Conservation (phyloP, 73 alveolate species). For the Blepharisma japonicum region DNA sequence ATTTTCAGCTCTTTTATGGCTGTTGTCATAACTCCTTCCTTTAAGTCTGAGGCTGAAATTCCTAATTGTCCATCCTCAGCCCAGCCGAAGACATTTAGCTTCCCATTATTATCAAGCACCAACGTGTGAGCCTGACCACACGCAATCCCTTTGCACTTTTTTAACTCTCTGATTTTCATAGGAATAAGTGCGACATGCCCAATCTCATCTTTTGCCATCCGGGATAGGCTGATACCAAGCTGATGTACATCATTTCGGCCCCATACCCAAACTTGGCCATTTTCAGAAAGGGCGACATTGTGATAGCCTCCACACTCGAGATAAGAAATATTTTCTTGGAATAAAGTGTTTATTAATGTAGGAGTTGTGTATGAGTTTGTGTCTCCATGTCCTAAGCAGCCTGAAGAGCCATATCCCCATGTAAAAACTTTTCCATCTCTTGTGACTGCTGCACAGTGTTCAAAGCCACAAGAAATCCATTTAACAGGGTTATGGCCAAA, state of each 20-base stretch:
- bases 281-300: slow-evolving; percentile 38
- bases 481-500: background rate
- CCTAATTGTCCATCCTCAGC: slow-evolving; percentile 62
- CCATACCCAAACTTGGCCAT: slow-evolving; percentile 46
- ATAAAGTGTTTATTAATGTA: slow-evolving; percentile 6
- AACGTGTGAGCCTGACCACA: slow-evolving; percentile 70
- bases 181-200: slow-evolving; percentile 43
- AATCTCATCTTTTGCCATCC: slow-evolving; percentile 36
- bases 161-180: slow-evolving; percentile 26
- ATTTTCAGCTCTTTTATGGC: background rate
- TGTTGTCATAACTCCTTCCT: slow-evolving; percentile 1
- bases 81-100: slow-evolving; percentile 59
- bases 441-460: slow-evolving; percentile 51
- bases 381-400: slow-evolving; percentile 66
- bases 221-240: slow-evolving; percentile 40
- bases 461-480: slow-evolving; percentile 58
- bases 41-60: background rate
- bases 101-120: slow-evolving; percentile 41
- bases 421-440: slow-evolving; percentile 49
- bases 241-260: slow-evolving; percentile 70
- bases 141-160: slow-evolving; percentile 36
- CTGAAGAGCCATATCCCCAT: slow-evolving; percentile 84
- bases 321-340: background rate
- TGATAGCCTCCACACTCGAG: slow-evolving; percentile 65
- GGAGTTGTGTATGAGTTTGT: slow-evolving; percentile 42